Evolutionary conservation across 495 filamentous ascomycete genomes (phyloP), one percentile per base, ranked within the genome.

Genomic region (Tetracladium setigerum): DNA sequence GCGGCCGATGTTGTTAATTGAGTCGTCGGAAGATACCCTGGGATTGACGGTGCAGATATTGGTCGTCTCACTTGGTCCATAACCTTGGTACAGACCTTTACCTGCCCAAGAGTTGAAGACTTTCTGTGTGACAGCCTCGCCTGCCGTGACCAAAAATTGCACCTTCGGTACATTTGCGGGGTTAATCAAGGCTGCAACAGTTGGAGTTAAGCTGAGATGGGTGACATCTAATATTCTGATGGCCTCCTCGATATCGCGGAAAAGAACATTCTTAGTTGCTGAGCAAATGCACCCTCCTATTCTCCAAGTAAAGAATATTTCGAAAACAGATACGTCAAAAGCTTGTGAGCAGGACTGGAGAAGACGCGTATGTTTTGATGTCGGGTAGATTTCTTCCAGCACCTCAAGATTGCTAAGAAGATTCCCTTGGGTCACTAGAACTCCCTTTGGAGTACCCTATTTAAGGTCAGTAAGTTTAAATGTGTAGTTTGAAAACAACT

Each of bases 291-390:
- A 80, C 64, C 87, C 81, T n/a, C 83, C 84, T 30, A 69, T 69
- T 17, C 72, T 71, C 86, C 83, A 89, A 9, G 86, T 63, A 49
- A 85, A 88, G 55, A 90, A 87, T 13, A 88, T 82, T 51, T 89
- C 87, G 52, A 88, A 87, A 1, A 91, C 82, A 1, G 83, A 87
- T 14, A 87, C 80, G 58, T 87, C 82, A 55, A 87, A 90, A 13
- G 78, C 79, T 57, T 84, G 79, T 0, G 82, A 84, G 53, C 79
- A 87, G 8, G 83, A 77, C 55, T 89, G 86, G 3, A 94, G 62
- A 17, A 89, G 62, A 24, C 74, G 71, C 1, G 78, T 69, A 4
- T 59, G 57, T 2, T 56, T 45, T 0, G 54, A 46, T 0, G 65
- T 60, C 1, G 82, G 78, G 59, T 89, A 91, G 2, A 83, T 65